phyloP scores from a whole-genome alignment of 805 yeast genomes.

The Lipomyces starkeyi region DNA sequence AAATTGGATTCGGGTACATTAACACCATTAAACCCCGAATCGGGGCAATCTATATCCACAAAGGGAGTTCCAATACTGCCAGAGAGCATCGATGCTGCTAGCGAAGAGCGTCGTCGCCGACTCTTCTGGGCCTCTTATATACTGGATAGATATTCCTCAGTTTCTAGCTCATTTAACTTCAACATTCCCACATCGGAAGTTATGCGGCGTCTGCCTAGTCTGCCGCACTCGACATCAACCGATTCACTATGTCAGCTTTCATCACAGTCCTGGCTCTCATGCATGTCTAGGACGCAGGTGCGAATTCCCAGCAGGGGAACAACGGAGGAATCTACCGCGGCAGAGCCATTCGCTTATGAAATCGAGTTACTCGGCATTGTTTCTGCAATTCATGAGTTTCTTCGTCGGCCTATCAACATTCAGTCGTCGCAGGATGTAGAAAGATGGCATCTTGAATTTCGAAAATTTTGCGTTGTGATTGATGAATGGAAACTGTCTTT shows the following conservation, averaged over 20 bases:
- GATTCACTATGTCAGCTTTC: background rate
- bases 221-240: background rate
- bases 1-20: background rate
- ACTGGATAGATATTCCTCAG: slow-evolving; percentile 40
- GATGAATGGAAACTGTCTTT: slow-evolving; percentile 39
- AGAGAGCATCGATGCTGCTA: slow-evolving; percentile 18
- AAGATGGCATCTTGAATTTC: slow-evolving; percentile 40
- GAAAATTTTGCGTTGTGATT: slow-evolving; percentile 37
- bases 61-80: slow-evolving; percentile 27
- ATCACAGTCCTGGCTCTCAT: background rate
- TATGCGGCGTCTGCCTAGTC: slow-evolving; percentile 34
- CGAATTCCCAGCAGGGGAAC: no score
- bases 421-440: slow-evolving; percentile 39
- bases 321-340: no score
- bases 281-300: no score
- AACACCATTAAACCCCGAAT: slow-evolving; percentile 12
- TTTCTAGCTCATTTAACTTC: slow-evolving; percentile 41
- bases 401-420: slow-evolving; percentile 39
- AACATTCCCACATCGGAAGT: slow-evolving; percentile 40
- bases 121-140: slow-evolving; percentile 42
- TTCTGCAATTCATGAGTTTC: slow-evolving; percentile 41
- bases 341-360: slow-evolving; percentile 36
- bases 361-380: slow-evolving; percentile 38
- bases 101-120: slow-evolving; percentile 39
- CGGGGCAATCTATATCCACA: slow-evolving; percentile 14